Base-by-base conservation (phyloP, 2,329 filamentous ascomycete genomes). In the Phaeosphaeria sp. region DNA sequence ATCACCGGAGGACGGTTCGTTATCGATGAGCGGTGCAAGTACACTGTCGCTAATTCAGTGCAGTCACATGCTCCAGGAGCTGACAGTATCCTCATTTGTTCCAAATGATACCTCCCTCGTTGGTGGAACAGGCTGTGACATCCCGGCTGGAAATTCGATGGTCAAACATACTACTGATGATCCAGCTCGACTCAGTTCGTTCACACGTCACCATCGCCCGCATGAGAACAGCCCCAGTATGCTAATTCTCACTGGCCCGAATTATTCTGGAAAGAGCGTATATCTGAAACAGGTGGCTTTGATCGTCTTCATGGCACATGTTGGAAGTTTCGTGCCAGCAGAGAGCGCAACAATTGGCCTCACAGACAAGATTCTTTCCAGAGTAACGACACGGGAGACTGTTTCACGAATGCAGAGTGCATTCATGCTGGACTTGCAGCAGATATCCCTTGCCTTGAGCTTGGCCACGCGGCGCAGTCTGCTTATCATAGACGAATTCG, bases 191-290 rank as follows among this genome's bases (percentile, higher is more conserved):
- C 41, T 56, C 17, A 64, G 48, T 36, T 59, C 61, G 21, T 50
- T 58, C 7, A 41, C 22, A 15, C 50, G 25, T 7, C 50, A 46
- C 47, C 46, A 54, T n/a, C 27, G 56, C 21, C 17, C 58, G 64
- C 43, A 48, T 11, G 44, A 57, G 6, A 64, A 75, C 4, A 72
- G 72, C 2, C 87, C 90, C 13, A 92, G 85, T 63, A 89, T 92
- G 78, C 74, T 97, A 13, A 80, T 97, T 6, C 77, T 99, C 68
- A 98, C 95, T 0, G 95, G 95, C 0, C 93, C 95, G 4, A 99
- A 99, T 67, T 96, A 95, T 74, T 98, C 95, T 0, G 95, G 95
- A 0, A 99, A 99, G 77, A 98, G 93, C 66, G 87, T 98, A 0
- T 98, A 97, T 76, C 84, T 98, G 72, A 99, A 96, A 76, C 94